These are phyloP conservation scores for Solanum paucissectum DNA, from an alignment of 257 asterid species.

Conservation along the genomic window DNA sequence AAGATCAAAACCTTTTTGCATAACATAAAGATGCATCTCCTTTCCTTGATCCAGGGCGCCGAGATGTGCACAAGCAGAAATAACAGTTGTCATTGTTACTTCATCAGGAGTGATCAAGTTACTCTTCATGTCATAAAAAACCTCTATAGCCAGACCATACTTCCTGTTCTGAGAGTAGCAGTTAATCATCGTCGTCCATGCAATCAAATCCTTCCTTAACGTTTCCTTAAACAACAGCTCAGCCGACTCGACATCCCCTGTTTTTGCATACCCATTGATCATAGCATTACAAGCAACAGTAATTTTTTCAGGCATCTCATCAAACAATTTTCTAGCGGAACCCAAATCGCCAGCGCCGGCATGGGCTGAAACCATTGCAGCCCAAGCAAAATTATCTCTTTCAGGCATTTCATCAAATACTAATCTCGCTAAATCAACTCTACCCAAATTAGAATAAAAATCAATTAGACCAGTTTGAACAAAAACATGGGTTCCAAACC, in stretches of 20 bases:
- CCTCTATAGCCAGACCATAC: slow-evolving; percentile 40
- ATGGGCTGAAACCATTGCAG: slow-evolving; percentile 49
- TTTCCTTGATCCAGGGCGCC: slow-evolving; percentile 56
- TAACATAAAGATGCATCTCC: slow-evolving; percentile 49
- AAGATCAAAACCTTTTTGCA: slow-evolving; percentile 20
- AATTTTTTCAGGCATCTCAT: slow-evolving; percentile 48
- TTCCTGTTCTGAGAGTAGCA: slow-evolving; percentile 45
- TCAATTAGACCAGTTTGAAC: slow-evolving; percentile 57
- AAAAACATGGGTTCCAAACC: slow-evolving; percentile 36
- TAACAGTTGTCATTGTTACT: slow-evolving; percentile 65
- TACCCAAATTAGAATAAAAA: slow-evolving; percentile 50
- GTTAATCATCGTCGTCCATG: slow-evolving; percentile 91
- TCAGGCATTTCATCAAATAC: slow-evolving; percentile 65
- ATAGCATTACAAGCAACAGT: slow-evolving; percentile 59
- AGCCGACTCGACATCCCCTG: slow-evolving; percentile 61
- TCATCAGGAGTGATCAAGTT: slow-evolving; percentile 49
- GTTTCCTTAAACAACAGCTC: slow-evolving; percentile 39
- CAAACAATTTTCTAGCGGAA: slow-evolving; percentile 45
- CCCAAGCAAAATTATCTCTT: slow-evolving; percentile 58
- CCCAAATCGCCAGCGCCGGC: slow-evolving; percentile 40
- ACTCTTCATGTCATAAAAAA: slow-evolving; percentile 50
- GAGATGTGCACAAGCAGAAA: slow-evolving; percentile 87
- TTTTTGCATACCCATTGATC: slow-evolving; percentile 53
- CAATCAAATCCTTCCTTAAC: slow-evolving; percentile 53
- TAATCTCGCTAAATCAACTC: slow-evolving; percentile 24